Base-by-base conservation (phyloP, 768 basidiomycete species). In the Tulasnella sp. region DNA sequence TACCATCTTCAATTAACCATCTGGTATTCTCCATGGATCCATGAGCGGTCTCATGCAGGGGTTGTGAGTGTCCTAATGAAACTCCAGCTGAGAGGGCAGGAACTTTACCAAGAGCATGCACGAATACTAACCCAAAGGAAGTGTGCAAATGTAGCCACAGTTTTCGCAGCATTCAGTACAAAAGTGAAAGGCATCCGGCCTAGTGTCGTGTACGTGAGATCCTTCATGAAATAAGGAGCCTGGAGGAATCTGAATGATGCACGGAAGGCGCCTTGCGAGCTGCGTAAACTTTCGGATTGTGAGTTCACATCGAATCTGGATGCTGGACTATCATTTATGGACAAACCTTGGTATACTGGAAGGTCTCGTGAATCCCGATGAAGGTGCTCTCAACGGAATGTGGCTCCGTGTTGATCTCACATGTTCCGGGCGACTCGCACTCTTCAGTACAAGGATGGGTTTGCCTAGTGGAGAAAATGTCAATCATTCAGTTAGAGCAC, bases 91-190 rank as follows among this genome's bases (percentile, higher is more conserved):
- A 8, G 22, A 5, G 42, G 28, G 37, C 10, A n/a, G 27, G 37
- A 27, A 13, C 15, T 22, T 15, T 24, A 12, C n/a, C 19, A 12
- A 22, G n/a, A n/a, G n/a, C n/a, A n/a, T n/a, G n/a, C n/a, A n/a
- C n/a, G n/a, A 37, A 20, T 5, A 5, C 16, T 10, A 42, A 51
- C 53, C 49, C 3, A 56, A 35, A 13, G 51, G 49, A 5, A 53
- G n/a, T 4, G 16, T 20, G 37, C 53, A 54, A 3, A 54, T 55
- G 27, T 51, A 52, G 9, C 33, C 37, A 37, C 54, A 55, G 13
- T 41, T 32, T 13, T 39, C 31, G 40, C 54, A 55, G 3, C 25
- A 3, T 12, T n/a, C 32, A 13, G 50, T 50, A 33, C 54, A 55
- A 24, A 6, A 53, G 27, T 55, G 54, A 15, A 16, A 44, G 9